Conservation (phyloP, 257 asterid species). For the Solanum sejunctum region DNA sequence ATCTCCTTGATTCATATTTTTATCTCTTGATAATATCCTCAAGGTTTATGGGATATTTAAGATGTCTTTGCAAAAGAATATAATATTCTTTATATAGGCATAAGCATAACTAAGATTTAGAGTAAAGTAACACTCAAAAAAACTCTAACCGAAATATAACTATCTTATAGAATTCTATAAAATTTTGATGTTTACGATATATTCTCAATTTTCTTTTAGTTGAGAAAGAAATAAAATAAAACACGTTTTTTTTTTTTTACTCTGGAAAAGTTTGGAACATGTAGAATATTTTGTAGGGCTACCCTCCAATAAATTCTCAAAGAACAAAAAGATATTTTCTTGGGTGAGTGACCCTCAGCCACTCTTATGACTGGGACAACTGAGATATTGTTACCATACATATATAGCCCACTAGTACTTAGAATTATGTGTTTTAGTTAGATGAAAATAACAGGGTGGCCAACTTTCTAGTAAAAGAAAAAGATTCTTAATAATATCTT, state of each 20-base stretch:
- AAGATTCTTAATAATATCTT: not conserved
- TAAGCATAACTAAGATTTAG: too few relatives aligned
- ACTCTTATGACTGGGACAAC: not conserved
- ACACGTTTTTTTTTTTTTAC: too few relatives aligned
- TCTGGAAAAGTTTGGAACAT: not conserved
- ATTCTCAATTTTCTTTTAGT: not conserved
- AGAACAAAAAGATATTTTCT: not conserved
- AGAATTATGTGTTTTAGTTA: not conserved
- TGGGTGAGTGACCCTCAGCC: not conserved
- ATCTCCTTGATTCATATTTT: too few relatives aligned
- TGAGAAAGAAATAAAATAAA: not conserved
- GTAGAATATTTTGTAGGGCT: not conserved
- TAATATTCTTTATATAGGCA: not conserved
- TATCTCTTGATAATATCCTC: too few relatives aligned
- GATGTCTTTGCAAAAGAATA: too few relatives aligned
- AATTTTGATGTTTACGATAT: too few relatives aligned
- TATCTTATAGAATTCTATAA: too few relatives aligned
- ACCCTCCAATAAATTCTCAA: not conserved
- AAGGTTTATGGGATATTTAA: too few relatives aligned
- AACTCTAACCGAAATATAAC: too few relatives aligned
- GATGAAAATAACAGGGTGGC: not conserved
- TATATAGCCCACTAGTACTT: not conserved
- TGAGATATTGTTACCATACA: not conserved
- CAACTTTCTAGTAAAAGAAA: not conserved
- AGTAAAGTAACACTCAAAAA: too few relatives aligned